These are phyloP conservation scores for Quercus phellos DNA, from an alignment of 331 rosid species.

Conservation along the genomic window DNA sequence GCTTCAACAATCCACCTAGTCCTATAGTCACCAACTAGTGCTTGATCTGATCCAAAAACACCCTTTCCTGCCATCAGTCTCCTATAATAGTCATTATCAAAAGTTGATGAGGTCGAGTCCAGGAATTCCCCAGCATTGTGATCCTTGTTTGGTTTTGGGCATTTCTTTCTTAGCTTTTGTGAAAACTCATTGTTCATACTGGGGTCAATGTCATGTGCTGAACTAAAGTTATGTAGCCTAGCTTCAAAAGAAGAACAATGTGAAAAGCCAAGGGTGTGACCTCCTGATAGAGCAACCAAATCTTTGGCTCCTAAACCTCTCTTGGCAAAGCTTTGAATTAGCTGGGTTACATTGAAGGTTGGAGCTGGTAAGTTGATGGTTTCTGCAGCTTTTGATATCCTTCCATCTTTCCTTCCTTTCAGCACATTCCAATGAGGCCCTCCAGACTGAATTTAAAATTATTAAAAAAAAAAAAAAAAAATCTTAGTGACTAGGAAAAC, in stretches of 20 bases:
- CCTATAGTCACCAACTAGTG: slow-evolving; percentile 51
- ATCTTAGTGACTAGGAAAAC: too few species aligned
- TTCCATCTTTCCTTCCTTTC: slow-evolving; percentile 86
- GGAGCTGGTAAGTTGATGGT: slow-evolving; percentile 71
- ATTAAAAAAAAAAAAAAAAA: too few species aligned
- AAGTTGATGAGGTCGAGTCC: slow-evolving; percentile 65
- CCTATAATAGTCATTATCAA: slow-evolving; percentile 70
- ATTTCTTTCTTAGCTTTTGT: slow-evolving; percentile 39
- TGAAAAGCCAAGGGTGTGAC: slow-evolving; percentile 80
- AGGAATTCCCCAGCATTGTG: slow-evolving; percentile 47
- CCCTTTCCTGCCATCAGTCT: slow-evolving; percentile 43
- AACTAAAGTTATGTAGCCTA: slow-evolving; percentile 47
- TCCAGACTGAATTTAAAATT: slow-evolving; percentile 44
- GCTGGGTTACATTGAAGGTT: slow-evolving; percentile 52
- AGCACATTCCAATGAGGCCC: slow-evolving; percentile 78
- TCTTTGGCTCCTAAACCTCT: slow-evolving; percentile 71
- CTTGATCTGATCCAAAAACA: slow-evolving; percentile 65
- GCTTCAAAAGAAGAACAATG: slow-evolving; percentile 71
- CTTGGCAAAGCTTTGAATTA: slow-evolving; percentile 53
- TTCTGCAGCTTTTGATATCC: slow-evolving; percentile 63
- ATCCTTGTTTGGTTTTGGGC: slow-evolving; percentile 53
- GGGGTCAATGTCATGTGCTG: slow-evolving; percentile 52
- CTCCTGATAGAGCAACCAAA: slow-evolving; percentile 71
- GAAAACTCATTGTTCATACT: slow-evolving; percentile 46
- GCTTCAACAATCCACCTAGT: slow-evolving; percentile 68